Evolutionary conservation across 2,329 filamentous ascomycete species (phyloP).

Genomic region (Trichoderma atrobrunneum): DNA sequence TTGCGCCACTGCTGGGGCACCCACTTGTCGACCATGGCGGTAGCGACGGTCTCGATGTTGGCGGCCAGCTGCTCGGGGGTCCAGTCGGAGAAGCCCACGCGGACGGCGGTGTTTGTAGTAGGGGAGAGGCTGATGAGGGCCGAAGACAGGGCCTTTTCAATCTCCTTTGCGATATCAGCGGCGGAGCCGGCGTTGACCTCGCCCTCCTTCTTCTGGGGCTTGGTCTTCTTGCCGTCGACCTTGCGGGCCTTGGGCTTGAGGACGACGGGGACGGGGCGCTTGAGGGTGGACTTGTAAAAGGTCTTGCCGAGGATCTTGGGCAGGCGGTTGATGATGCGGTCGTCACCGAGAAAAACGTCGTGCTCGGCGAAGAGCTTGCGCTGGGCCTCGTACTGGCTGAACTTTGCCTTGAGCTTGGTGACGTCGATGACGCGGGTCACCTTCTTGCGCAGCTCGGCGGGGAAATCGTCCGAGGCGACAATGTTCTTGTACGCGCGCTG

Average conservation of each 20-base stretch:
- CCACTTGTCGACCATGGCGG: constrained; percentile 70
- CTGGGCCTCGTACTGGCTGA: constrained; percentile 82
- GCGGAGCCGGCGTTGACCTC: constrained; percentile 51
- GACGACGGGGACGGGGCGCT: constrained; percentile 81
- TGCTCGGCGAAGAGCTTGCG: constrained; percentile 81
- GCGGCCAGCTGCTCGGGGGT: constrained; percentile 71
- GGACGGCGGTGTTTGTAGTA: constrained; percentile 75
- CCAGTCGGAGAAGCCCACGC: constrained; percentile 74
- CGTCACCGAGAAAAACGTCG: constrained; percentile 91
- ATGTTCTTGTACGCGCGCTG: constrained; percentile 91
- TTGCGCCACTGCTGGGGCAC: constrained; percentile 86
- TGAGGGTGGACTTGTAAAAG: constrained; percentile 80
- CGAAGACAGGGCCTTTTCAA: constrained; percentile 72
- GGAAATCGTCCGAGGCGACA: constrained; percentile 70
- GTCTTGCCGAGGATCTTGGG: constrained; percentile 82
- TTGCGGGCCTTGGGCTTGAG: constrained; percentile 63
- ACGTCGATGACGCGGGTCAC: constrained; percentile 78
- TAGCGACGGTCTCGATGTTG: constrained; percentile 73
- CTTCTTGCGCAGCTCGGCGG: constrained; percentile 60
- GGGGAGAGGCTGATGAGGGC: constrained; percentile 79
- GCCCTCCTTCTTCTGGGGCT: constrained; percentile 53
- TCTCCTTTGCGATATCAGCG: constrained; percentile 71
- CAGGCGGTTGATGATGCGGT: constrained; percentile 72
- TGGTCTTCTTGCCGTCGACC: constrained; percentile 56
- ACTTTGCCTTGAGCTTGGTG: constrained; percentile 77